Percentiles rank a stretch among this genome's conserved stretches.
These are phyloP conservation scores for Fonsecaea multimorphosa DNA, from an alignment of 2,329 filamentous ascomycete species.

Conservation along the genomic window DNA sequence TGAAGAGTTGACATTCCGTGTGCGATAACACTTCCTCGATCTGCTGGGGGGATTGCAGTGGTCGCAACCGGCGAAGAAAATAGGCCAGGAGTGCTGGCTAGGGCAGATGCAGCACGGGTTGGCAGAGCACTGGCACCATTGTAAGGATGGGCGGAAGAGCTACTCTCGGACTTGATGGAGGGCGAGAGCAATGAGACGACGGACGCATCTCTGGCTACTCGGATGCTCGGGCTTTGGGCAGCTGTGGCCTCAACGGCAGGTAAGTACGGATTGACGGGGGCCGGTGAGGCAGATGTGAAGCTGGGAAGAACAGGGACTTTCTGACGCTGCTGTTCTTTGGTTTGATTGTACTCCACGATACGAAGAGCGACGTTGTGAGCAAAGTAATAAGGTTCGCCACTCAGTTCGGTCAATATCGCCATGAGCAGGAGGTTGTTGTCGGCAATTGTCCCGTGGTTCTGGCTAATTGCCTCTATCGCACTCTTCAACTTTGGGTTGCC, in stretches of 20 bases:
- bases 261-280: neutral
- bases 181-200: conserved; percentile 12
- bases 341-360: conserved; percentile 13
- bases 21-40: conserved; percentile 1
- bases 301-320: neutral
- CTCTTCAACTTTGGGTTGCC: conserved; percentile 17
- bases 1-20: conserved; percentile 20
- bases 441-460: conserved; percentile 10
- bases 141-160: neutral
- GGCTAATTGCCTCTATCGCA: conserved; percentile 25
- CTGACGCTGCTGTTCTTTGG: neutral
- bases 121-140: neutral
- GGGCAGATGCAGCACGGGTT: neutral
- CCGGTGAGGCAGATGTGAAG: neutral
- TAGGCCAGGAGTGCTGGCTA: neutral
- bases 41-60: neutral
- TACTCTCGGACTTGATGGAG: conserved; percentile 24
- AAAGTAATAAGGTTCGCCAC: conserved; percentile 24
- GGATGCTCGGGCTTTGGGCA: neutral
- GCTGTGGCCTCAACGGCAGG: neutral
- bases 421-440: conserved; percentile 19
- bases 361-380: conserved; percentile 20
- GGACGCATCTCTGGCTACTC: neutral
- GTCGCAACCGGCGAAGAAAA: neutral
- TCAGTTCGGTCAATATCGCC: conserved; percentile 30